A percentile compares a stretch with the other conserved stretches of the same genome.
Evolutionary conservation across 2,329 filamentous ascomycete species (phyloP).

Genomic region (Knufia petricola): DNA sequence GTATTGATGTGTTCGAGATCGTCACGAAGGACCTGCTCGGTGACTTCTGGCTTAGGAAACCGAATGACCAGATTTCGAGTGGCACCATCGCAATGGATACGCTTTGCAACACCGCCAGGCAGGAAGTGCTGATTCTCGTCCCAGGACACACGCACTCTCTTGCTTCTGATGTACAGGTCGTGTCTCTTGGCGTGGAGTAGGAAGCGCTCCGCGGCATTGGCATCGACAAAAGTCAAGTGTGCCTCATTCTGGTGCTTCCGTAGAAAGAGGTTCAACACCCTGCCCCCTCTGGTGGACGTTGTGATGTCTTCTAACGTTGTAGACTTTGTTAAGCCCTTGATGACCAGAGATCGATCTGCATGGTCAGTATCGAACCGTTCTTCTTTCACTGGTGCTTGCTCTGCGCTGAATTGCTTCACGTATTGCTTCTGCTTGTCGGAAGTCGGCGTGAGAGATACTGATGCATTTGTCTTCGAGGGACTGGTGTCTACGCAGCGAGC

Average conservation of each 20-base stretch:
- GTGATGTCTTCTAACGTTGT: constrained; percentile 58
- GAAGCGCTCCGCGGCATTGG: constrained; percentile 54
- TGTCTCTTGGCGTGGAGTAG: constrained; percentile 53
- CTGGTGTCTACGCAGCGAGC: no score
- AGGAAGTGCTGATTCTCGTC: constrained; percentile 60
- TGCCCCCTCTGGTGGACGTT: constrained; percentile 57
- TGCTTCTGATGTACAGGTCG: constrained; percentile 59
- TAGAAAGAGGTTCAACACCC: constrained; percentile 59
- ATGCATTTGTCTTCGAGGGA: not conserved
- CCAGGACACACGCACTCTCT: constrained; percentile 61
- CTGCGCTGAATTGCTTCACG: constrained; percentile 13
- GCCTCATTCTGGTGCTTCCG: constrained; percentile 50
- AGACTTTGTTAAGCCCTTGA: constrained; percentile 53
- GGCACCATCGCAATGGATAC: constrained; percentile 52
- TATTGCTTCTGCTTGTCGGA: constrained; percentile 28
- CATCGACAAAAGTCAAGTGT: constrained; percentile 60
- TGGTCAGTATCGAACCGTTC: not conserved
- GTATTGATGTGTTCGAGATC: constrained; percentile 79
- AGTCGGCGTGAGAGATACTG: constrained; percentile 8
- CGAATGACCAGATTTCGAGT: constrained; percentile 65
- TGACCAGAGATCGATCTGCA: constrained; percentile 47
- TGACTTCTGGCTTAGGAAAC: constrained; percentile 48
- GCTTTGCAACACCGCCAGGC: constrained; percentile 52
- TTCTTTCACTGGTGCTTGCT: constrained; percentile 11
- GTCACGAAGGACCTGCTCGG: constrained; percentile 54